Conservation (phyloP, 1,284 basidiomycete species). For the Agroathelia rolfsii region DNA sequence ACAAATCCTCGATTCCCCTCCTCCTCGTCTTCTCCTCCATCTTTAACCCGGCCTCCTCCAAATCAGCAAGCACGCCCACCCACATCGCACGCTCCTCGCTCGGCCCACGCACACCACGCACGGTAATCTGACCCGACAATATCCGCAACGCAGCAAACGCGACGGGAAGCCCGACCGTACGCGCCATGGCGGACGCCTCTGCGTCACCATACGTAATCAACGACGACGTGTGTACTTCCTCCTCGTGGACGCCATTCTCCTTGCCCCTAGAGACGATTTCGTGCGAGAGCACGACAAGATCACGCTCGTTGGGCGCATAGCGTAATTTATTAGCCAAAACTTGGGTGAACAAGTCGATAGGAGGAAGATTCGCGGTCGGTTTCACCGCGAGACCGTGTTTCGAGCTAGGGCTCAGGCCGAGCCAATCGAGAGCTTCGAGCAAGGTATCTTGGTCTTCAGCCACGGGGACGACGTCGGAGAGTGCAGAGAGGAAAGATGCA, state of each 20-base stretch:
- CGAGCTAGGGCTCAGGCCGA: constrained; percentile 32
- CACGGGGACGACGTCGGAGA: constrained; percentile 30
- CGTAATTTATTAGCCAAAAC: constrained; percentile 69
- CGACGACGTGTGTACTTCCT: constrained; percentile 69
- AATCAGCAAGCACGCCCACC: constrained; percentile 44
- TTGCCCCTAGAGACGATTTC: too few species aligned
- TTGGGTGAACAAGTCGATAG: constrained; percentile 73
- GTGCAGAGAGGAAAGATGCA: constrained; percentile 26
- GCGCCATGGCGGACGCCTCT: constrained; percentile 74
- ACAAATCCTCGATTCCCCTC: constrained; percentile 20
- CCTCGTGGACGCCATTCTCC: constrained; percentile 19
- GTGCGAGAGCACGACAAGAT: constrained; percentile 85
- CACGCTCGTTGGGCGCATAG: constrained; percentile 68
- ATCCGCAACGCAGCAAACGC: constrained; percentile 71
- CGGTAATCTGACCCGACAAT: constrained; percentile 53
- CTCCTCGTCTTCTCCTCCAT: constrained; percentile 47
- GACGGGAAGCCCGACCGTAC: constrained; percentile 80
- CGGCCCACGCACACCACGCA: constrained; percentile 63
- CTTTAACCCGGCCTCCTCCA: constrained; percentile 54
- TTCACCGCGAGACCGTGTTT: constrained; percentile 13
- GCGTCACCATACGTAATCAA: constrained; percentile 66
- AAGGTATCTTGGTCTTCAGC: constrained; percentile 25
- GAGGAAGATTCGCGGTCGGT: too few species aligned
- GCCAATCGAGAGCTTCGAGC: constrained; percentile 49
- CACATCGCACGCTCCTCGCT: constrained; percentile 53